Evolutionary conservation across 495 filamentous ascomycete genomes (phyloP).

Genomic region (Podospora pseudoanserina): DNA sequence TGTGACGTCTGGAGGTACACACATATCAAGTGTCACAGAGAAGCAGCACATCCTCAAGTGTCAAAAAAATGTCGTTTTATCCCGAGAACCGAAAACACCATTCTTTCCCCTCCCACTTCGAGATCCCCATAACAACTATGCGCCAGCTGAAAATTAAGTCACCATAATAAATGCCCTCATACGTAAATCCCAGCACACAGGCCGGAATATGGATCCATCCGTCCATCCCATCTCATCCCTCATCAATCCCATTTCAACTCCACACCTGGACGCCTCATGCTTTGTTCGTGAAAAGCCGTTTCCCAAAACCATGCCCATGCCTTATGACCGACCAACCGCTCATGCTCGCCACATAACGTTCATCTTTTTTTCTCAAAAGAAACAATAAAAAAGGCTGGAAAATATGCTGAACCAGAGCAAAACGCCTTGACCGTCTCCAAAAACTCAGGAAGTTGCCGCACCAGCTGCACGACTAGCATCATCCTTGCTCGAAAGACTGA

Average conservation of each 20-base stretch:
- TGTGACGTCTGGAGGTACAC: not conserved
- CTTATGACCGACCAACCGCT: not conserved
- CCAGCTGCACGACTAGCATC: conserved; percentile 25
- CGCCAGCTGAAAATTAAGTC: not conserved
- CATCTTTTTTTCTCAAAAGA: not conserved
- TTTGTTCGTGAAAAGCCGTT: conserved; percentile 4
- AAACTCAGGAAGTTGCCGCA: conserved; percentile 9
- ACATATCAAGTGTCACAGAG: not conserved
- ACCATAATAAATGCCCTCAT: not conserved
- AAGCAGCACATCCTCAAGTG: not conserved
- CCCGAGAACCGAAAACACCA: not conserved
- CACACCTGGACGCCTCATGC: conserved; percentile 7
- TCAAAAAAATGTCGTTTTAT: not conserved
- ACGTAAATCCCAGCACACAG: not conserved
- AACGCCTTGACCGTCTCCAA: conserved; percentile 1
- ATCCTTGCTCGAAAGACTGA: conserved; percentile 34
- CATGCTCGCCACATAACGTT: conserved; percentile 4
- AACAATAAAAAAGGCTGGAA: conserved; percentile 1
- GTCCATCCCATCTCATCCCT: not conserved
- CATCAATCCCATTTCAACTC: not conserved
- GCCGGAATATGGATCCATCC: not conserved
- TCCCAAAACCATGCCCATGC: not conserved
- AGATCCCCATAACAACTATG: not conserved
- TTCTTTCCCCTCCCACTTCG: too few species aligned
- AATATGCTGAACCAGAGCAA: not conserved